Conservation (phyloP, 1,139 yeast species). For the Taiozyma sp. region DNA sequence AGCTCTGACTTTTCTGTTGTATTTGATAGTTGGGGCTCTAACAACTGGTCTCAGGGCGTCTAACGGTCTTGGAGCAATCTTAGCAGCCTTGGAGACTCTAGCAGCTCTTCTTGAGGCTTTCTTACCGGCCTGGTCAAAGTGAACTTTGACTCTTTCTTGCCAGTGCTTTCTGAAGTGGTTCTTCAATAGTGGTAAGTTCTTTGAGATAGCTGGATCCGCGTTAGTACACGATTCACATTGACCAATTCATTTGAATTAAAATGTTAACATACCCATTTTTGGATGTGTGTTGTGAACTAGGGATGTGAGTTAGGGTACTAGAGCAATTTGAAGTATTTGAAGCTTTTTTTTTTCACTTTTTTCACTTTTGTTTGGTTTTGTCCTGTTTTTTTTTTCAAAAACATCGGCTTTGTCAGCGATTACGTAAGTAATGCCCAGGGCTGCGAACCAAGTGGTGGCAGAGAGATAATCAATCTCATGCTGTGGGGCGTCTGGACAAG, state of each 20-base stretch:
- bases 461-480: no score
- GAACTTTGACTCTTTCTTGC: slow-evolving; percentile 99
- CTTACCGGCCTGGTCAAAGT: slow-evolving; percentile 99
- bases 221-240: neutral
- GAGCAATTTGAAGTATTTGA: neutral
- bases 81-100: slow-evolving; percentile 92
- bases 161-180: slow-evolving; percentile 99
- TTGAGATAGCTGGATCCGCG: slow-evolving; percentile 86
- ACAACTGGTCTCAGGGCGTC: slow-evolving; percentile 96
- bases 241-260: neutral
- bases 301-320: neutral
- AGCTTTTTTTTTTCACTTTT: neutral
- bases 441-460: neutral
- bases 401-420: neutral
- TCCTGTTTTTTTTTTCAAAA: neutral
- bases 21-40: slow-evolving; percentile 97
- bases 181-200: slow-evolving; percentile 96
- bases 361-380: neutral
- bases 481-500: neutral
- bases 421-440: neutral
- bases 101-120: slow-evolving; percentile 95
- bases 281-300: neutral
- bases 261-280: neutral
- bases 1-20: slow-evolving; percentile 99
- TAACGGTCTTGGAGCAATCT: slow-evolving; percentile 96